Percentiles rank a stretch among this genome's conserved stretches.
Evolutionary conservation across 1,284 basidiomycete species (phyloP).

Genomic region (Thelephora terrestris): DNA sequence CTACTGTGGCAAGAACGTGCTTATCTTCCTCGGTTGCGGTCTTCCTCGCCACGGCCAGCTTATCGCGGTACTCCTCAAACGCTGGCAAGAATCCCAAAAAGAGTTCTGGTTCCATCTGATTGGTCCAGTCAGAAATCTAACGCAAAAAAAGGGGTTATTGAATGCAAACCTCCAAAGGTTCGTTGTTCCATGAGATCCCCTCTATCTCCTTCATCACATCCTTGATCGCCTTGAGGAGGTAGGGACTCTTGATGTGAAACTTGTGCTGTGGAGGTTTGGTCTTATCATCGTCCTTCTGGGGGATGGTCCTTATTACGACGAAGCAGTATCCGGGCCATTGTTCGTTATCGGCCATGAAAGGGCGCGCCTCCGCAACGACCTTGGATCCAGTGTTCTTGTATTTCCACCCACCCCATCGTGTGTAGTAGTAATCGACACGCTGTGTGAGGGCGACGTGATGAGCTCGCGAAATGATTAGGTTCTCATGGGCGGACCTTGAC

Average conservation of each 20-base stretch:
- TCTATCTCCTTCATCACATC: slow-evolving; percentile 42
- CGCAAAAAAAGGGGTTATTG: neutral
- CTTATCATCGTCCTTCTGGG: slow-evolving; percentile 20
- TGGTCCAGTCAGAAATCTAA: neutral
- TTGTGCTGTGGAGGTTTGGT: slow-evolving; percentile 20
- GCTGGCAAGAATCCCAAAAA: slow-evolving; percentile 40
- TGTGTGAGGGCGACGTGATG: too few species aligned
- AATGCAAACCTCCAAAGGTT: slow-evolving; percentile 35
- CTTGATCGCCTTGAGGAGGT: slow-evolving; percentile 42
- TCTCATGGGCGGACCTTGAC: slow-evolving; percentile 26
- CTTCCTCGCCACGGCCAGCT: slow-evolving; percentile 26
- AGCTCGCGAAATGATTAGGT: too few species aligned
- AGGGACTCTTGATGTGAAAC: slow-evolving; percentile 44
- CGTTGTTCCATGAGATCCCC: slow-evolving; percentile 46
- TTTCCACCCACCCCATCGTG: slow-evolving; percentile 47
- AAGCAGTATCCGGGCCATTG: slow-evolving; percentile 46
- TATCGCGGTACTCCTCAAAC: slow-evolving; percentile 32
- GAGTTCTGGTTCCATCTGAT: slow-evolving; percentile 42
- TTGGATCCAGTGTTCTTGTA: slow-evolving; percentile 44
- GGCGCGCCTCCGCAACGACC: slow-evolving; percentile 31
- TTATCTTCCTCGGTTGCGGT: slow-evolving; percentile 24
- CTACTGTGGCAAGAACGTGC: slow-evolving; percentile 30
- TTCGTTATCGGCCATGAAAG: slow-evolving; percentile 26
- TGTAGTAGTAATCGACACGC: slow-evolving; percentile 46
- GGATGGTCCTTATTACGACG: slow-evolving; percentile 40